phyloP scores from a whole-genome alignment of 805 yeast species.

The Nakazawaea ambrosiae region DNA sequence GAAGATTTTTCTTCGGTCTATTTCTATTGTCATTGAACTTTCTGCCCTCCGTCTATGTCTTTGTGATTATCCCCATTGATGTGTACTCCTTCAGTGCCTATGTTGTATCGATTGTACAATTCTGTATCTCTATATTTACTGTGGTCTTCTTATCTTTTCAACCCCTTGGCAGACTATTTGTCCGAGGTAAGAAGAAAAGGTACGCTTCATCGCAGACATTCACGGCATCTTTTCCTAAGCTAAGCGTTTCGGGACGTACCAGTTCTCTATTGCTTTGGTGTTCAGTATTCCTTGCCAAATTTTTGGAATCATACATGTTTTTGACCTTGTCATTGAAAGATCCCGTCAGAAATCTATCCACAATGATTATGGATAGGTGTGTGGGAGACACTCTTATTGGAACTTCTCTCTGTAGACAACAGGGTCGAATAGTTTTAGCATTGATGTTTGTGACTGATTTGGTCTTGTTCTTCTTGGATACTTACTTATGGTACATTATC shows the following conservation, averaged over 20 bases:
- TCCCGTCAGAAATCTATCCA: conserved; percentile 40
- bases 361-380: conserved; percentile 36
- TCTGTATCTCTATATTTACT: conserved; percentile 33
- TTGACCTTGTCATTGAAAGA: conserved; percentile 46
- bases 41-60: conserved; percentile 34
- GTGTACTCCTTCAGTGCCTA: conserved; percentile 28
- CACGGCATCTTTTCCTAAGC: conserved; percentile 34
- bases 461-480: conserved; percentile 45
- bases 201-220: conserved; percentile 32
- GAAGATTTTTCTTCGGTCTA: conserved; percentile 27
- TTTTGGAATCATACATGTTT: conserved; percentile 46
- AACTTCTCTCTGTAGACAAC: conserved; percentile 33
- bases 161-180: conserved; percentile 28
- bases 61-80: conserved; percentile 29
- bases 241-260: conserved; percentile 29
- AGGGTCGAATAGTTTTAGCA: conserved; percentile 32
- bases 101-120: conserved; percentile 32
- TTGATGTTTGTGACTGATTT: conserved; percentile 38
- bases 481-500: conserved; percentile 51
- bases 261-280: conserved; percentile 42
- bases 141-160: conserved; percentile 35
- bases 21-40: conserved; percentile 26
- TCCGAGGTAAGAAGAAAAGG: conserved; percentile 18
- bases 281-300: conserved; percentile 40
- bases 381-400: conserved; percentile 35